A percentile compares a stretch with the other conserved stretches of the same genome.
Conservation (phyloP, 2,329 filamentous ascomycete species). For the Diaporthe sp. region DNA sequence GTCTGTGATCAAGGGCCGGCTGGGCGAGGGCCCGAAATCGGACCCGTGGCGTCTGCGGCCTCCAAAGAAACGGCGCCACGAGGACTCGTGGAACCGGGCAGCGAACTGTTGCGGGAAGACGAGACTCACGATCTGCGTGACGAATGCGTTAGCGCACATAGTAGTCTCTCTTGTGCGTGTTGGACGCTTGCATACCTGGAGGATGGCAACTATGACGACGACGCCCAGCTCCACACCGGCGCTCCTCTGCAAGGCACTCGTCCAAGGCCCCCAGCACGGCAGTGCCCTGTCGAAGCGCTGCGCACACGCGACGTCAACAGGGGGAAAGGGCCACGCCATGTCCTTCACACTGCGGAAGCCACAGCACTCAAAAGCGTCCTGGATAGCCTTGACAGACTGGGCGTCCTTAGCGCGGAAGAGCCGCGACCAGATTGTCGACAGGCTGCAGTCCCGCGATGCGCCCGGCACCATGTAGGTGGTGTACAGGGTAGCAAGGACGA, state of each 20-base stretch:
- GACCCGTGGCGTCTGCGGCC: not conserved
- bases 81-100: not conserved
- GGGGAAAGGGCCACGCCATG: slow-evolving; percentile 71
- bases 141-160: not conserved
- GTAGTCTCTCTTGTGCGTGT: not conserved
- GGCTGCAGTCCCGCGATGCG: slow-evolving; percentile 55
- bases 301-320: slow-evolving; percentile 50
- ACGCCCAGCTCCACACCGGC: slow-evolving; percentile 67
- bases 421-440: slow-evolving; percentile 66
- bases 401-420: slow-evolving; percentile 64
- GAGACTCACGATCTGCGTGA: slow-evolving; percentile 18
- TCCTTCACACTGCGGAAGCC: slow-evolving; percentile 69
- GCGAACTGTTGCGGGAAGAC: slow-evolving; percentile 17
- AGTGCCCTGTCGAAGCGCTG: slow-evolving; percentile 55
- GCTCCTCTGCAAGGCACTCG: slow-evolving; percentile 60
- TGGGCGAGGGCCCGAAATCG: not conserved
- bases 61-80: slow-evolving; percentile 12
- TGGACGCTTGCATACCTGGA: slow-evolving; percentile 57
- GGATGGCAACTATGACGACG: slow-evolving; percentile 60
- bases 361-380: slow-evolving; percentile 75
- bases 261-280: slow-evolving; percentile 67
- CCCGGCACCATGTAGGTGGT: slow-evolving; percentile 49
- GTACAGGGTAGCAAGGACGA: slow-evolving; percentile 57
- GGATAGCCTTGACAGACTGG: slow-evolving; percentile 65
- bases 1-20: slow-evolving; percentile 25